These are phyloP conservation scores for Aspergillus tanneri DNA, from an alignment of 2,329 filamentous ascomycete genomes.

Conservation along the genomic window DNA sequence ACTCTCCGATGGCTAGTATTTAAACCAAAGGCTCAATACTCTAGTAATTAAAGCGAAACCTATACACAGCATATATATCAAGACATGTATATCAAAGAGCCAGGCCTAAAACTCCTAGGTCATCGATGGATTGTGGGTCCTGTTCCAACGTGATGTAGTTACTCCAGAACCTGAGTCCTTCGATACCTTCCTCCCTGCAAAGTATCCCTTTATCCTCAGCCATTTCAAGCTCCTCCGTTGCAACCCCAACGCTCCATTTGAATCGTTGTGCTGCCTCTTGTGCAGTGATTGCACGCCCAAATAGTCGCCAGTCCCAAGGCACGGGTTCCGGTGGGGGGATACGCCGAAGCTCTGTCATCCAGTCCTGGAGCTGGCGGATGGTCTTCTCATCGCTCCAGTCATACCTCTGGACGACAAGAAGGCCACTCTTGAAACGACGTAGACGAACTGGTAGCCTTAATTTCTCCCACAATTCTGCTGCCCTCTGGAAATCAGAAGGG, in stretches of 20 bases:
- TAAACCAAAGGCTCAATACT: no score
- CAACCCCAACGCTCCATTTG: slow-evolving; percentile 95
- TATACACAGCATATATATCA: neutral
- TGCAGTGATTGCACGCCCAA: slow-evolving; percentile 82
- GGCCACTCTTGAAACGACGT: slow-evolving; percentile 84
- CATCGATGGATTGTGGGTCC: neutral
- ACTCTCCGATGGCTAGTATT: no score
- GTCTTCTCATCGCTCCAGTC: slow-evolving; percentile 92
- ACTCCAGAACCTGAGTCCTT: slow-evolving; percentile 90
- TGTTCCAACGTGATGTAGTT: slow-evolving; percentile 54
- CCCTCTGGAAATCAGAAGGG: slow-evolving; percentile 87
- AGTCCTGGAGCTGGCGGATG: slow-evolving; percentile 69
- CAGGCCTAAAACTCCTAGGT: neutral
- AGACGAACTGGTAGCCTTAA: slow-evolving; percentile 82
- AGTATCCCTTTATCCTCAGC: slow-evolving; percentile 85
- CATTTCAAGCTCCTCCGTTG: slow-evolving; percentile 94
- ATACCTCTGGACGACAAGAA: slow-evolving; percentile 87
- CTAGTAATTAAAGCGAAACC: no score
- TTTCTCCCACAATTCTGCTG: slow-evolving; percentile 82
- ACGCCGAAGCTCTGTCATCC: slow-evolving; percentile 72
- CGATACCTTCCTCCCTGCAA: slow-evolving; percentile 87
- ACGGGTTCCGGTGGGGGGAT: slow-evolving; percentile 64
- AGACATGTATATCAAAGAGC: neutral
- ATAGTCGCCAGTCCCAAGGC: slow-evolving; percentile 72
- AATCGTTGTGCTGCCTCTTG: slow-evolving; percentile 87